Percentiles rank a stretch among this genome's conserved stretches.
Evolutionary conservation across 495 filamentous ascomycete species (phyloP).

Genomic region (Tuber magnatum): DNA sequence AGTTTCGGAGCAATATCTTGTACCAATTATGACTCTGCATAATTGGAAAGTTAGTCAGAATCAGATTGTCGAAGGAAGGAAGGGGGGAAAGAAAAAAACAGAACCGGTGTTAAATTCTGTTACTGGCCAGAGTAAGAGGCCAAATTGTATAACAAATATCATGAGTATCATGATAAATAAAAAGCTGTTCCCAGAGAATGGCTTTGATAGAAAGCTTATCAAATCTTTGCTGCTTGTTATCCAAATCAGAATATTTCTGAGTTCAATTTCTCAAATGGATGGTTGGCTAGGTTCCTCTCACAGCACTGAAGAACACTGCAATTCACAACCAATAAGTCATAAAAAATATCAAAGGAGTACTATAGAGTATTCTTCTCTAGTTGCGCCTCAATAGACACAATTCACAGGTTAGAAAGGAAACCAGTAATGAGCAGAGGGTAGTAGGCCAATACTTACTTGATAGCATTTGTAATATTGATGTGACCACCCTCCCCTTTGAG

Average conservation of each 20-base stretch:
- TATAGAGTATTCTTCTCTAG: neutral
- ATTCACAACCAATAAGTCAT: conserved; percentile 16
- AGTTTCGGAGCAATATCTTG: neutral
- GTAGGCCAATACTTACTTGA: conserved; percentile 1
- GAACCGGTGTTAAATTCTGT: neutral
- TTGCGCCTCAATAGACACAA: conserved; percentile 1
- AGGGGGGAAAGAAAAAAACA: neutral
- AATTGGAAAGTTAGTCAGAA: neutral
- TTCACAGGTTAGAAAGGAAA: neutral
- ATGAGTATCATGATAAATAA: conserved; percentile 6
- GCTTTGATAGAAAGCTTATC: neutral
- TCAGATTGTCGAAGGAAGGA: neutral
- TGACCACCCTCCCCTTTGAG: neutral
- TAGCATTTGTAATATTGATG: conserved; percentile 10
- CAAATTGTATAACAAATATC: neutral
- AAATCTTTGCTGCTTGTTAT: neutral
- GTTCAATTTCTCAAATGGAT: conserved; percentile 8
- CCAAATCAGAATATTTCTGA: neutral
- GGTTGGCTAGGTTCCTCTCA: conserved; percentile 11
- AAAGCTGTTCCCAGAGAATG: neutral
- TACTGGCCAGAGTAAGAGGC: neutral
- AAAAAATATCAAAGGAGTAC: conserved; percentile 7
- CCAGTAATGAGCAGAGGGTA: neutral
- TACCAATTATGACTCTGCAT: neutral
- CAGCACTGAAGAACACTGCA: neutral